Evolutionary conservation across 192 early-diverging fungal species (phyloP).

Genomic region (Coemansia sp.): DNA sequence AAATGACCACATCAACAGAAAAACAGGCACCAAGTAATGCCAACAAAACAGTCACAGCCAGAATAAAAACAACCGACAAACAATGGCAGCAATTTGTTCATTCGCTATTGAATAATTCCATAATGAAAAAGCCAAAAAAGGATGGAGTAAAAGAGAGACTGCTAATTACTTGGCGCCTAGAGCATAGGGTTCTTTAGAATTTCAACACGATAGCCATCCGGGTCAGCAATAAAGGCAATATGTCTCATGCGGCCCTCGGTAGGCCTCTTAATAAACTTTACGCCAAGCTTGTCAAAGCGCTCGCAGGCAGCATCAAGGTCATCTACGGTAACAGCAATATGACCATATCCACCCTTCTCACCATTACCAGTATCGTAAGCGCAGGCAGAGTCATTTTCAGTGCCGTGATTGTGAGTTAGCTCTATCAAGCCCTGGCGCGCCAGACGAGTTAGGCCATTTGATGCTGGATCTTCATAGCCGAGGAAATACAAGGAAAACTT

Average conservation of each 20-base stretch:
- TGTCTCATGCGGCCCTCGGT: conserved; percentile 76
- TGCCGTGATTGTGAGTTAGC: conserved; percentile 86
- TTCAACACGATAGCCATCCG: conserved; percentile 85
- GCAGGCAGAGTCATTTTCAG: conserved; percentile 64
- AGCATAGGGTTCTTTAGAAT: conserved; percentile 50
- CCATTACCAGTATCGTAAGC: conserved; percentile 71
- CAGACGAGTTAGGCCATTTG: conserved; percentile 53
- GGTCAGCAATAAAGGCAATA: conserved; percentile 82
- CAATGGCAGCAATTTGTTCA: not conserved
- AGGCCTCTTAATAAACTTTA: conserved; percentile 74
- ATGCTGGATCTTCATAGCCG: conserved; percentile 60
- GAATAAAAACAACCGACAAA: not conserved
- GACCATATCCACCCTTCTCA: conserved; percentile 76
- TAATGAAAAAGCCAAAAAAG: conserved; percentile 8
- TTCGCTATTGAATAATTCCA: not conserved
- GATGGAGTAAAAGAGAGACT: conserved; percentile 4
- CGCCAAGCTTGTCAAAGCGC: conserved; percentile 68
- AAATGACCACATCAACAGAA: too few species aligned
- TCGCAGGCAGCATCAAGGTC: conserved; percentile 74
- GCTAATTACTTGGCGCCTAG: conserved; percentile 1
- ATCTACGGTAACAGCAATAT: conserved; percentile 79
- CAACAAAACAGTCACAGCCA: too few species aligned
- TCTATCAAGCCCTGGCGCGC: conserved; percentile 72
- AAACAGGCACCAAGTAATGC: too few species aligned
- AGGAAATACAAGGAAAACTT: conserved; percentile 76